phyloP scores from a whole-genome alignment of 169 alveolate genomes.

The Plasmodium reichenowi region DNA sequence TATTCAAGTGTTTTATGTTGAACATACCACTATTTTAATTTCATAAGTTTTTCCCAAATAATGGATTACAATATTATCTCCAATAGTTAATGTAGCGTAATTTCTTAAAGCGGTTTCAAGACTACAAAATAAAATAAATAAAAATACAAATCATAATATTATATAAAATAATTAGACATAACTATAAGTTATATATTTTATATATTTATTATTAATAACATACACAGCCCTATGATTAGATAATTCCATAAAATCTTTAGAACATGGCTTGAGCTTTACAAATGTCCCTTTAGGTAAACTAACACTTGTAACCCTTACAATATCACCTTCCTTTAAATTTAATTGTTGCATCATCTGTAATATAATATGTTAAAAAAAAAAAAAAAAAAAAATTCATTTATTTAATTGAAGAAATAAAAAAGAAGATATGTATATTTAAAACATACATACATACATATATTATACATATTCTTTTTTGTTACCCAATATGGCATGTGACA shows the following conservation, averaged over 20 bases:
- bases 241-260: conserved; percentile 93
- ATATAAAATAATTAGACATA: conserved; percentile 3
- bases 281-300: conserved; percentile 92
- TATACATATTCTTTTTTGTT: neutral
- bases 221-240: conserved; percentile 96
- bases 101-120: conserved; percentile 93
- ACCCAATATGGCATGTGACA: conserved; percentile 95
- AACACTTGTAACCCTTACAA: conserved; percentile 89
- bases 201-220: conserved; percentile 5
- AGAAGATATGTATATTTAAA: neutral
- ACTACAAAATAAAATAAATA: conserved; percentile 24
- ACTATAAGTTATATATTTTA: neutral
- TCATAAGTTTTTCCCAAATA: conserved; percentile 91
- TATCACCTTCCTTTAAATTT: conserved; percentile 91
- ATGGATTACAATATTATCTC: conserved; percentile 93
- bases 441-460: no score
- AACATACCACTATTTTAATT: conserved; percentile 90
- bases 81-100: conserved; percentile 93
- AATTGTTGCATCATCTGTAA: conserved; percentile 93
- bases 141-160: neutral
- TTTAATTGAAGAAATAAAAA: no score
- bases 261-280: conserved; percentile 93
- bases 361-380: neutral
- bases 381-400: no score
- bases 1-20: no score